Conservation (phyloP, 2,329 filamentous ascomycete species). For the Verticillium nonalfalfae region DNA sequence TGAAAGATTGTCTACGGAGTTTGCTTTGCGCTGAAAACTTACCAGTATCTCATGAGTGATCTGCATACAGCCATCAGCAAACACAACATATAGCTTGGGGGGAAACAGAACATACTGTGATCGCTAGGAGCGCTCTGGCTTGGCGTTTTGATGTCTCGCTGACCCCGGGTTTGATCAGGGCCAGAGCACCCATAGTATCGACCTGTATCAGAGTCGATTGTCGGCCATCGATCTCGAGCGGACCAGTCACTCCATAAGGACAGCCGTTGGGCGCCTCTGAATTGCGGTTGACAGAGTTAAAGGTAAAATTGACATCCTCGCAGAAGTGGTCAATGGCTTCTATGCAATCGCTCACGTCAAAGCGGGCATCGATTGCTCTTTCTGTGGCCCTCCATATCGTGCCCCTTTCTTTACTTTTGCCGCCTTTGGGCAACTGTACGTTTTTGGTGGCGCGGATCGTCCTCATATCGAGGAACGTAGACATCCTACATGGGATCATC, state of each 20-base stretch:
- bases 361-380: not conserved
- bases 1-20: too few species aligned
- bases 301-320: not conserved
- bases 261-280: not conserved
- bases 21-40: not conserved
- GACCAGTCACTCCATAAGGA: not conserved
- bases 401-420: not conserved
- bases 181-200: not conserved
- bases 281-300: not conserved
- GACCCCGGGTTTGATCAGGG: not conserved
- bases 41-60: slow-evolving; percentile 1
- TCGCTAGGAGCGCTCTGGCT: not conserved
- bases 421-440: not conserved
- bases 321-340: not conserved
- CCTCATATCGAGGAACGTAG: not conserved
- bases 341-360: not conserved
- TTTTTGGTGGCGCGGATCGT: not conserved
- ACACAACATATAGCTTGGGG: not conserved
- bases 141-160: not conserved
- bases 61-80: not conserved
- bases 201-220: not conserved
- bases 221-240: not conserved
- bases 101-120: not conserved
- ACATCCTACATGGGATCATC: not conserved
- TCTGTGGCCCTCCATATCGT: not conserved